phyloP scores from a whole-genome alignment of 345 rosid genomes.

The Linum tenue region DNA sequence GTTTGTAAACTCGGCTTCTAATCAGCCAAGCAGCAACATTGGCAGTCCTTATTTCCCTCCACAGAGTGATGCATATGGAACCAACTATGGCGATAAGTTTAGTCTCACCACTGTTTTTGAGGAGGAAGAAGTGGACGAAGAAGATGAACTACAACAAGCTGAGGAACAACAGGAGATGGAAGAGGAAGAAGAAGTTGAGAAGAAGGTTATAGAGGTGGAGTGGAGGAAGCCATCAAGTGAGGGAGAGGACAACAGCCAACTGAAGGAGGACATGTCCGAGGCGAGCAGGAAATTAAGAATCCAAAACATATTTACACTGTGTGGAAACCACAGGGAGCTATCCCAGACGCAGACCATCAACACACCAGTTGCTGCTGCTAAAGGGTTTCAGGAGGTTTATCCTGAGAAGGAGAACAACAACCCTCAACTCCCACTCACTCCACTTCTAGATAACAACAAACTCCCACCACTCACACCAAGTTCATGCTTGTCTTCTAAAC shows the following conservation, averaged over 20 bases:
- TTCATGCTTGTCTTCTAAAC: conserved; percentile 19
- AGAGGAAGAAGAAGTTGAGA: conserved; percentile 69
- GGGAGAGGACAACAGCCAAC: background rate
- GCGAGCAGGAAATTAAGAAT: conserved; percentile 56
- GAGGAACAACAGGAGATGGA: conserved; percentile 18
- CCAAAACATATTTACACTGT: conserved; percentile 82
- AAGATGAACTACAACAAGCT: conserved; percentile 30
- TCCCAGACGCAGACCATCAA: conserved; percentile 54
- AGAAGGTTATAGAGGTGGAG: conserved; percentile 70
- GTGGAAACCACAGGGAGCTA: conserved; percentile 90
- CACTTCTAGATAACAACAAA: conserved; percentile 41
- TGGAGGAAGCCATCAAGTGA: conserved; percentile 11
- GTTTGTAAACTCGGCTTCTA: conserved; percentile 16
- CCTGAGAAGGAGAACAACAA: conserved; percentile 42
- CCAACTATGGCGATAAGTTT: conserved; percentile 43
- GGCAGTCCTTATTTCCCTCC: background rate
- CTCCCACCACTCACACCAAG: conserved; percentile 28
- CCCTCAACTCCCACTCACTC: conserved; percentile 34
- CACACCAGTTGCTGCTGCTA: conserved; percentile 25
- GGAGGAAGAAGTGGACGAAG: conserved; percentile 62
- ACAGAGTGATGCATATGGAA: conserved; percentile 23
- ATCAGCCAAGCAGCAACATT: conserved; percentile 12
- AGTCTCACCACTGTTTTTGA: conserved; percentile 84
- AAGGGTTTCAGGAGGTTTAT: conserved; percentile 20
- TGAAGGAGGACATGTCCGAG: conserved; percentile 31